phyloP scores from a whole-genome alignment of 2,329 filamentous ascomycete species.

The Chlorencoelia australis region DNA sequence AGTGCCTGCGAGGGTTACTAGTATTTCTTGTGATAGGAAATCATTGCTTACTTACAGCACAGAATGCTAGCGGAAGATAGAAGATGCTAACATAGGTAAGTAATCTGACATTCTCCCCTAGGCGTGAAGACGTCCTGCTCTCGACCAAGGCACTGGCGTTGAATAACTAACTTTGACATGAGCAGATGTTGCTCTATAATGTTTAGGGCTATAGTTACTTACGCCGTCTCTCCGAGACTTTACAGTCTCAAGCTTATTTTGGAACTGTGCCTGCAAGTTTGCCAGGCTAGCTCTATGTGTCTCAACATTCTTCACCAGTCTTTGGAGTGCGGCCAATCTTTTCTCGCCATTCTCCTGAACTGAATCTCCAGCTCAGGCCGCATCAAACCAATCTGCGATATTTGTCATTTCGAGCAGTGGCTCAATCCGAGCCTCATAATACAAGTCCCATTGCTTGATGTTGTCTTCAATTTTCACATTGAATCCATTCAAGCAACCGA shows the following conservation, averaged over 20 bases:
- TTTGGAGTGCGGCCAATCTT: not conserved
- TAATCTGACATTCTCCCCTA: slow-evolving; percentile 28
- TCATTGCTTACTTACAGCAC: slow-evolving; percentile 11
- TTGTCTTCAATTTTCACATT: not conserved
- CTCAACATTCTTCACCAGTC: not conserved
- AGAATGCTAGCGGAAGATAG: slow-evolving; percentile 29
- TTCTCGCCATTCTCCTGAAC: not conserved
- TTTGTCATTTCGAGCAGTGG: not conserved
- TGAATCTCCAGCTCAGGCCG: not conserved
- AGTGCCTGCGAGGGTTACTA: not conserved
- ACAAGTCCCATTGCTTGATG: slow-evolving; percentile 3
- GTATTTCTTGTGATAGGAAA: not conserved
- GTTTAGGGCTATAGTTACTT: not conserved
- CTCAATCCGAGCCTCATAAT: not conserved
- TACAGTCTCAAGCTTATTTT: not conserved
- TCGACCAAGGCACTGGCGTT: slow-evolving; percentile 22
- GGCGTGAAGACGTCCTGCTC: slow-evolving; percentile 20
- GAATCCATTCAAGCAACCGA: slow-evolving; percentile 2
- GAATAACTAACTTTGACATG: slow-evolving; percentile 11
- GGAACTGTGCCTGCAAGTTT: not conserved
- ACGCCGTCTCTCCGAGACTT: not conserved
- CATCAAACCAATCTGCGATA: not conserved
- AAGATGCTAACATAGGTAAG: slow-evolving; percentile 31
- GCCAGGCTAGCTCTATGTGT: not conserved
- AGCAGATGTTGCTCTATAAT: not conserved